Evolutionary conservation across 495 filamentous ascomycete genomes (phyloP).

Genomic region (Penicillium chermesinum): DNA sequence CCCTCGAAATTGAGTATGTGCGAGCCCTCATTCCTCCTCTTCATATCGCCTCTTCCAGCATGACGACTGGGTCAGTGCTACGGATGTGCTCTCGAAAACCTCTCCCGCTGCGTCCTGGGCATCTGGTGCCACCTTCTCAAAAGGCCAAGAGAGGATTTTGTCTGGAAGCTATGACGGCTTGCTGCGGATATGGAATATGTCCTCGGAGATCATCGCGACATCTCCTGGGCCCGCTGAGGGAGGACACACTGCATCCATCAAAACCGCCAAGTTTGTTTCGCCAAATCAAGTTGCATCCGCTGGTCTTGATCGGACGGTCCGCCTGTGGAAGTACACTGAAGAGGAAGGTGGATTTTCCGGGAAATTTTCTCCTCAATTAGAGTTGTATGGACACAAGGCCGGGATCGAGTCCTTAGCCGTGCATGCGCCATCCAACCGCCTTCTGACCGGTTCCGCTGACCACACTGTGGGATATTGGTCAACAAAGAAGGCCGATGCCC

Average conservation of each 20-base stretch:
- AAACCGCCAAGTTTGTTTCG: slow-evolving; percentile 74
- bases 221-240: slow-evolving; percentile 57
- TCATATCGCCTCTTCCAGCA: slow-evolving; percentile 81
- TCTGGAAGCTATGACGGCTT: slow-evolving; percentile 87
- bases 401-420: slow-evolving; percentile 72
- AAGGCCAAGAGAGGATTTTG: slow-evolving; percentile 66
- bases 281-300: slow-evolving; percentile 71
- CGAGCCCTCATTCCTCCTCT: slow-evolving; percentile 82
- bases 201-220: slow-evolving; percentile 68
- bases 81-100: slow-evolving; percentile 72
- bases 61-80: slow-evolving; percentile 92
- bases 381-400: slow-evolving; percentile 79
- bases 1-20: slow-evolving; percentile 85
- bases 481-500: slow-evolving; percentile 64
- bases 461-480: slow-evolving; percentile 81
- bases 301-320: slow-evolving; percentile 74
- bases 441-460: slow-evolving; percentile 80
- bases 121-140: slow-evolving; percentile 31
- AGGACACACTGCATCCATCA: slow-evolving; percentile 71
- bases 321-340: slow-evolving; percentile 82
- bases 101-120: slow-evolving; percentile 58
- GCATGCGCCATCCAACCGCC: slow-evolving; percentile 64
- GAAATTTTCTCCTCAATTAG: slow-evolving; percentile 67
- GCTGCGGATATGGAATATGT: slow-evolving; percentile 81
- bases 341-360: slow-evolving; percentile 52